A percentile compares a stretch with the other conserved stretches of the same genome.
These are phyloP conservation scores for Cutaneotrichosporon spelunceum DNA, from an alignment of 1,284 basidiomycete species.

Conservation along the genomic window DNA sequence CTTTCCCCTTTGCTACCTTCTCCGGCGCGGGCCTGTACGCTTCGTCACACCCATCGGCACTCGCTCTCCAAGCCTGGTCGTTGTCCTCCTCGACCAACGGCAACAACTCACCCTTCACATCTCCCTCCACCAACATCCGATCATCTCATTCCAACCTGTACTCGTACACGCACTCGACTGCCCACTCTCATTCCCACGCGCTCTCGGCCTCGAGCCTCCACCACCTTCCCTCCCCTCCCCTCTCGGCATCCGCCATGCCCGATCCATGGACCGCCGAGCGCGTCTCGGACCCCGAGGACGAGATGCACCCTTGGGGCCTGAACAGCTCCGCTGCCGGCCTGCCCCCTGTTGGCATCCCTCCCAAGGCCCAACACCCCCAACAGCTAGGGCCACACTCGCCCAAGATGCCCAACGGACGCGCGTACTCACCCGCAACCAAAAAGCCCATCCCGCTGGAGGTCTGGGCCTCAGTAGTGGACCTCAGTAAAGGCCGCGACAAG, in stretches of 20 bases:
- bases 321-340: background rate
- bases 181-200: slow-evolving; percentile 4
- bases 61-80: slow-evolving; percentile 8
- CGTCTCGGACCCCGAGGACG: slow-evolving; percentile 9
- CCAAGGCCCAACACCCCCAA: background rate
- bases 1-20: slow-evolving; percentile 15
- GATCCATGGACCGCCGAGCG: slow-evolving; percentile 22
- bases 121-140: slow-evolving; percentile 7
- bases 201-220: slow-evolving; percentile 12
- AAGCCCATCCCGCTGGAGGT: slow-evolving; percentile 28
- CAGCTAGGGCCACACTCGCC: background rate
- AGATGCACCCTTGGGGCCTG: slow-evolving; percentile 9
- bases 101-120: slow-evolving; percentile 1
- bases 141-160: slow-evolving; percentile 4
- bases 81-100: background rate
- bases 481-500: slow-evolving; percentile 46
- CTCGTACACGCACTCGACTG: slow-evolving; percentile 5
- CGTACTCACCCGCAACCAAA: slow-evolving; percentile 8
- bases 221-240: slow-evolving; percentile 24
- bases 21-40: slow-evolving; percentile 1
- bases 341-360: background rate
- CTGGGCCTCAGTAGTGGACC: slow-evolving; percentile 42
- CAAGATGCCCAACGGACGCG: slow-evolving; percentile 5
- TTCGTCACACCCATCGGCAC: background rate
- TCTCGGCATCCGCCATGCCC: slow-evolving; percentile 22